Evolutionary conservation across 2,329 filamentous ascomycete genomes (phyloP), one percentile per base, ranked within the genome.

Genomic region (Beauveria varroae): DNA sequence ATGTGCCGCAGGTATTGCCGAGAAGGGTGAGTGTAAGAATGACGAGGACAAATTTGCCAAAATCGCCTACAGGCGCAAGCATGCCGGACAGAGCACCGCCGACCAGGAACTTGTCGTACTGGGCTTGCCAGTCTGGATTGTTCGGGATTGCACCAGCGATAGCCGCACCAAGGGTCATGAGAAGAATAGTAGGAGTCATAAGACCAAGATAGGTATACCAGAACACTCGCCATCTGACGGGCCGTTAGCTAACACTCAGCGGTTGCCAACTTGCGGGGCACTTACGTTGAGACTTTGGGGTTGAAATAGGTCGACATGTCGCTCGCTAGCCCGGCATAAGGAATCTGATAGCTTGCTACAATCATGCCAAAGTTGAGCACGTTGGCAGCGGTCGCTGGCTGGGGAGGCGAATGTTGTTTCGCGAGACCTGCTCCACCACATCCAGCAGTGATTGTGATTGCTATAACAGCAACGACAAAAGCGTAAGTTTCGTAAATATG

Each of bases 91-190:
- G 74, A 3, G 86, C 79, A 50, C 85, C 85, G 30, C 84, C 84
- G 1, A 84, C 79, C 5, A 79, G 78, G 44, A 79, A 82, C 50
- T 72, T 66, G 3, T 80, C 74, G 67, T 86, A 86, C 2, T 77
- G 82, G 3, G 73, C 75, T n/a, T 75, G 65, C 84, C 84, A 87
- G 3, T 72, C 71, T 0, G 81, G 77, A 2, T 81, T 75, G 64
- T 79, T 83, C 26, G 79, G 75, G 1, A 84, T 76, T 34, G 84
- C 84, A 7, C 83, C 84, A 20, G 80, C 84, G 49, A 88, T 85
- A n/a, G 85, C 85, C 10, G 85, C 82, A 7, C 86, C 86, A 0
- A 88, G 78, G 0, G 77, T 77, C 83, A 88, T 86, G 56, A 88
- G 77, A 0, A 82, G 75, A 43, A 85, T 75, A 0, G 82, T 83